Evolutionary conservation across 345 rosid species (phyloP).

Genomic region (Aquilaria malaccensis): DNA sequence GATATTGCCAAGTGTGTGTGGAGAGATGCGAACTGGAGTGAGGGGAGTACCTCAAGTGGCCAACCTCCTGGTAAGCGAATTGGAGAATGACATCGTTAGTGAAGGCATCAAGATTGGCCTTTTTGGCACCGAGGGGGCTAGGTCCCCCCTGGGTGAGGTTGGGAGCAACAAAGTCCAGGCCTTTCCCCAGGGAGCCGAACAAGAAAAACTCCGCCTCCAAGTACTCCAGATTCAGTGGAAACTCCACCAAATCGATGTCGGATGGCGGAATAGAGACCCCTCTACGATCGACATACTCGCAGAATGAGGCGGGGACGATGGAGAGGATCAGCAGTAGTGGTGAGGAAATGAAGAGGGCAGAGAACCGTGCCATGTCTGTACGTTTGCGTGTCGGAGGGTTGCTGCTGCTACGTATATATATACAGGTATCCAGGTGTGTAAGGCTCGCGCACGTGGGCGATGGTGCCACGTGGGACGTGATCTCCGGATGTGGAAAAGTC

Average conservation of each 20-base stretch:
- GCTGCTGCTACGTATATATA: background rate
- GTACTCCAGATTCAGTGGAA: constrained; percentile 80
- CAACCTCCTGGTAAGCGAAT: constrained; percentile 89
- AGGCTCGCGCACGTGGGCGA: background rate
- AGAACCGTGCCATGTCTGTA: background rate
- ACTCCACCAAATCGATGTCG: constrained; percentile 56
- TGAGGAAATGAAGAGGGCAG: background rate
- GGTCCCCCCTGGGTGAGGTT: constrained; percentile 65
- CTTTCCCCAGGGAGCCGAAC: constrained; percentile 62
- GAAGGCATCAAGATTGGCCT: constrained; percentile 51
- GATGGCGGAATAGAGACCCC: constrained; percentile 15
- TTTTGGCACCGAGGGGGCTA: constrained; percentile 51
- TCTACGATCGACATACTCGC: background rate
- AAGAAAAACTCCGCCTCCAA: constrained; percentile 92
- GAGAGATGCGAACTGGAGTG: background rate
- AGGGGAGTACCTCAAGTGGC: constrained; percentile 55
- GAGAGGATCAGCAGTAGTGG: constrained; percentile 13
- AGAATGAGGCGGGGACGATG: constrained; percentile 16
- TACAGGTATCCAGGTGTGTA: no score
- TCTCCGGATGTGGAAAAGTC: background rate
- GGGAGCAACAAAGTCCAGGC: constrained; percentile 68
- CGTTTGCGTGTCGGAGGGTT: background rate
- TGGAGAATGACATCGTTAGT: constrained; percentile 58
- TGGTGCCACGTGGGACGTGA: background rate
- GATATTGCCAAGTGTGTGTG: background rate